Evolutionary conservation across 2,329 filamentous ascomycete genomes (phyloP), one percentile per base, ranked within the genome.

Genomic region (Clonostachys chloroleuca): DNA sequence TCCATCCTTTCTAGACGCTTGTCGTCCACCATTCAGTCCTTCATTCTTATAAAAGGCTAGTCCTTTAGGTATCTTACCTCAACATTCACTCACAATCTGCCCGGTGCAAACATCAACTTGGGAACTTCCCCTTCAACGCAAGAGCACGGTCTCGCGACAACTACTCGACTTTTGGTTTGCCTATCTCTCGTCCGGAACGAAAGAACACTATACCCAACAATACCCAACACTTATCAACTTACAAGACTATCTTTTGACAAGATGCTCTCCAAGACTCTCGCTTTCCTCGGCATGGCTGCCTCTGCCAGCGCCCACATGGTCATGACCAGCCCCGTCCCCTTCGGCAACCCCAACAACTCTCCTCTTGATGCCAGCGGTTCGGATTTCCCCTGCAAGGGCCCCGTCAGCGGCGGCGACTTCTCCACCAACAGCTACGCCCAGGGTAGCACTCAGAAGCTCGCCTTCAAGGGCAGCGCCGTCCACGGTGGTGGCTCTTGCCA

Each of bases 401-500:
- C 77, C 8, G n/a, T 55, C 0, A 72, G 69, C 0, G 42, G 61
- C 33, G 47, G 45, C 40, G 43, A 42, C 12, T 16, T 9, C 17
- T 37, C 14, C n/a, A 24, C 30, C 14, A 89, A 89, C 56, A 61
- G 71, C 1, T 88, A 87, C 65, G 69, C 75, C 1, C 59, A 66
- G 3, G 67, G 67, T 1, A 65, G 65, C 57, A 60, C 49, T 0
- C 63, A 68, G 17, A 63, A 70, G 0, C 74, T 96, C 2, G 64
- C 68, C 0, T 89, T 96, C 65, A 69, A 69, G 0, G 92, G 91
- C 35, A 71, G 75, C 43, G 92, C 91, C 4, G 82, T 85, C 0
- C 94, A 99, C 56, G 92, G 92, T 16, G 94, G 94, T 46, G 94
- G 94, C 0, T 95, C 89, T 1, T 97, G 94, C 71, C 94, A 99